Conservation (phyloP, 2,329 filamentous ascomycete genomes). For the Colletotrichum orbiculare region DNA sequence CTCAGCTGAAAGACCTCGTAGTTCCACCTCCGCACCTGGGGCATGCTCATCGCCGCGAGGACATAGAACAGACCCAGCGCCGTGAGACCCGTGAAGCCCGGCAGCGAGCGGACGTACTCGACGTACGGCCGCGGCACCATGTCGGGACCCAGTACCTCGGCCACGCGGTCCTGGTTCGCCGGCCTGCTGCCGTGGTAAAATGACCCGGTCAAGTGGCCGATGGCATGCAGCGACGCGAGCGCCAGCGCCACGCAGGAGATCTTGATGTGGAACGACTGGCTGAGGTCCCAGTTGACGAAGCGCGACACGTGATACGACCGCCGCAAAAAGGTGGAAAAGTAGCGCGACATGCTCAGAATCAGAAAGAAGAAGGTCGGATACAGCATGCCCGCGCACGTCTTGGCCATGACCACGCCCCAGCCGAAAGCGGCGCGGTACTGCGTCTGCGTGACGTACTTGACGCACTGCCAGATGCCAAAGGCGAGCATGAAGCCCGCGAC, state of each 20-base stretch:
- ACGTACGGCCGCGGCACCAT: conserved; percentile 56
- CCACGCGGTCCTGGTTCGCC: conserved; percentile 56
- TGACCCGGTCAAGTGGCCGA: conserved; percentile 64
- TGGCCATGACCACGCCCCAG: conserved; percentile 67
- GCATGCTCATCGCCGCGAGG: conserved; percentile 60
- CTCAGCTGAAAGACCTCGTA: conserved; percentile 69
- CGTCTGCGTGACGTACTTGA: conserved; percentile 60
- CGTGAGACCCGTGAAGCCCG: conserved; percentile 62
- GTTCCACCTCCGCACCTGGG: conserved; percentile 60
- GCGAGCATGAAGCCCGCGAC: conserved; percentile 60
- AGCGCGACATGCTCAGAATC: conserved; percentile 67
- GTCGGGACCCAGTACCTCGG: conserved; percentile 55
- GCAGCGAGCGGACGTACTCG: conserved; percentile 57
- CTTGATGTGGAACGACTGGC: conserved; percentile 65
- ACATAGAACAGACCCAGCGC: conserved; percentile 62
- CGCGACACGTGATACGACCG: conserved; percentile 62
- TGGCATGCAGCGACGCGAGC: conserved; percentile 63
- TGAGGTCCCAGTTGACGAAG: conserved; percentile 68
- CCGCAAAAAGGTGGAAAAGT: conserved; percentile 63
- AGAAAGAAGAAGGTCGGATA: conserved; percentile 70
- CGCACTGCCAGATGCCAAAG: conserved; percentile 65
- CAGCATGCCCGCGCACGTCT: conserved; percentile 63
- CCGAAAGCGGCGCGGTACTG: conserved; percentile 62
- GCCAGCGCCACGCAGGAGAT: conserved; percentile 62
- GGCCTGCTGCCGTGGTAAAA: conserved; percentile 62